Conservation (phyloP, 2,329 filamentous ascomycete species). For the Penicillium sp. region DNA sequence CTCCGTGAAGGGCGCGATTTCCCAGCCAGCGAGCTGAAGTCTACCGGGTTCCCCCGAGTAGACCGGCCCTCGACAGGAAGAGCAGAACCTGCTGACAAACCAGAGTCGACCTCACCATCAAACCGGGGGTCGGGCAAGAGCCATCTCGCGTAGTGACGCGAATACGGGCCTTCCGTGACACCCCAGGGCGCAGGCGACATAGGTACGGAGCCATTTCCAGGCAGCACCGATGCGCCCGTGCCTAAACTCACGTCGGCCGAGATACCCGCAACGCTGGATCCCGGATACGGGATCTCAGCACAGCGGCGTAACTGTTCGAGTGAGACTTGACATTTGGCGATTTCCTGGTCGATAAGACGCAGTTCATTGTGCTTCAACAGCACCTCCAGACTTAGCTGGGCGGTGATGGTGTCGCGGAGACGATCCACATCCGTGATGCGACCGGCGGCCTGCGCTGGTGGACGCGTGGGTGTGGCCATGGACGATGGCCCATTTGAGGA, state of each 20-base stretch:
- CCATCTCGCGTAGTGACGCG: conserved; percentile 94
- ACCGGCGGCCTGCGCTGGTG: conserved; percentile 20
- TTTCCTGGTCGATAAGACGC: conserved; percentile 89
- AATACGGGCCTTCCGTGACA: conserved; percentile 87
- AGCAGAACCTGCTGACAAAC: conserved; percentile 25
- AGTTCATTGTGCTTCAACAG: conserved; percentile 92
- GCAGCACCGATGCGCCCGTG: conserved; percentile 67
- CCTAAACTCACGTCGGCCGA: conserved; percentile 71
- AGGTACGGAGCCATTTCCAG: conserved; percentile 64
- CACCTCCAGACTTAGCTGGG: conserved; percentile 88
- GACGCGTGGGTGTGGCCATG: conserved; percentile 13
- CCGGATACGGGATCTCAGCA: conserved; percentile 86
- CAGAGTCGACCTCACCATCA: conserved; percentile 58
- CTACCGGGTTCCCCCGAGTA: conserved; percentile 72
- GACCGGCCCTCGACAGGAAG: conserved; percentile 68
- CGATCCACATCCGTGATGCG: conserved; percentile 41
- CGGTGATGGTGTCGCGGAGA: conserved; percentile 72
- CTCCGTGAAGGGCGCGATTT: conserved; percentile 60
- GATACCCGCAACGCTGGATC: conserved; percentile 58
- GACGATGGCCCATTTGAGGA: not conserved
- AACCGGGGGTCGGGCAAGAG: conserved; percentile 85
- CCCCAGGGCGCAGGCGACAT: conserved; percentile 85
- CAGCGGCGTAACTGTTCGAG: conserved; percentile 92
- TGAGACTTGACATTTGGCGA: conserved; percentile 91
- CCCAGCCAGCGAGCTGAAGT: conserved; percentile 50